These are phyloP conservation scores for Leccinum colubrinum DNA, from an alignment of 1,284 basidiomycete genomes.

Conservation along the genomic window DNA sequence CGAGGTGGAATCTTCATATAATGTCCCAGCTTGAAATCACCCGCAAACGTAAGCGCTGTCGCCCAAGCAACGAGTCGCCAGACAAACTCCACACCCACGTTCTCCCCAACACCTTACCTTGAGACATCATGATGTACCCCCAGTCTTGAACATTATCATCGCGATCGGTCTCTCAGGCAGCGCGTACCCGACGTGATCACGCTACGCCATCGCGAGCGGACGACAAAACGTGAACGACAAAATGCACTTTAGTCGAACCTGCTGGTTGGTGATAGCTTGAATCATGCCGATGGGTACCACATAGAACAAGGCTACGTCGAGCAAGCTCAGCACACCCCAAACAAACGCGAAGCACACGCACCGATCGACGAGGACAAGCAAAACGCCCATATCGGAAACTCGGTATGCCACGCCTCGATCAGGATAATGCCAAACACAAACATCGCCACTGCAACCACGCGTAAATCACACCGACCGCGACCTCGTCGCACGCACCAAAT, in stretches of 20 bases:
- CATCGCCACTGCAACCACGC: slow-evolving; percentile 37
- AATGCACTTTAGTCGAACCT: slow-evolving; percentile 43
- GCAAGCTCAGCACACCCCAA: too few species aligned
- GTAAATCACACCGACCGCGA: not conserved
- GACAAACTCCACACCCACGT: not conserved
- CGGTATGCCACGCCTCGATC: slow-evolving; percentile 57
- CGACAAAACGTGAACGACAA: not conserved
- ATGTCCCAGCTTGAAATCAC: slow-evolving; percentile 49
- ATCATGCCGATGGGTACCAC: slow-evolving; percentile 53
- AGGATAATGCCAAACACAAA: slow-evolving; percentile 56
- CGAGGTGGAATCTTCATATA: slow-evolving; percentile 57
- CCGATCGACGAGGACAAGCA: slow-evolving; percentile 37
- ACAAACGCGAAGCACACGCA: slow-evolving; percentile 2
- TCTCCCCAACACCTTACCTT: slow-evolving; percentile 24
- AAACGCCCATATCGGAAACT: slow-evolving; percentile 57
- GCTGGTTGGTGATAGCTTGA: slow-evolving; percentile 40
- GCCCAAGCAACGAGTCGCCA: not conserved
- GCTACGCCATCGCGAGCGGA: slow-evolving; percentile 6
- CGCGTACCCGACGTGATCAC: slow-evolving; percentile 43
- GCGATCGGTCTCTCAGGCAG: slow-evolving; percentile 45
- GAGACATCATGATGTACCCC: slow-evolving; percentile 38
- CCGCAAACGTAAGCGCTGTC: slow-evolving; percentile 37
- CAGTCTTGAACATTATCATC: slow-evolving; percentile 48
- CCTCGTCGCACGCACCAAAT: slow-evolving; percentile 25
- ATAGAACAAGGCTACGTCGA: slow-evolving; percentile 42